A percentile compares a stretch with the other conserved stretches of the same genome.
Conservation (phyloP, 179 eudicot genomes). For the Pouteria campechiana region DNA sequence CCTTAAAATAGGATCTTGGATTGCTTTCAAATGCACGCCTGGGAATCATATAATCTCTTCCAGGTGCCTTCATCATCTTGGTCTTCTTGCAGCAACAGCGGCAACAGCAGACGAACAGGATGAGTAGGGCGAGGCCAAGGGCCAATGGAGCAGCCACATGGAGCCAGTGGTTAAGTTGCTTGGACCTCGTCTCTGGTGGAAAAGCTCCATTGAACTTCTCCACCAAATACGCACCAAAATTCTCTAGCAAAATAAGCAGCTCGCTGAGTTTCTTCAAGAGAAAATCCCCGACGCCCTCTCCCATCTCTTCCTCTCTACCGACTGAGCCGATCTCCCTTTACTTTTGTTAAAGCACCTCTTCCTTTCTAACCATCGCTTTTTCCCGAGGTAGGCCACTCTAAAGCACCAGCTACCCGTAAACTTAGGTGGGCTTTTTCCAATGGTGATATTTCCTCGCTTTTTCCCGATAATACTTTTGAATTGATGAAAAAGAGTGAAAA, state of each 20-base stretch:
- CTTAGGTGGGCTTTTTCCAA: too few species aligned
- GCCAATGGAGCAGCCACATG: slow-evolving; percentile 12
- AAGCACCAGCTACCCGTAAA: too few species aligned
- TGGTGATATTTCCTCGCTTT: too few species aligned
- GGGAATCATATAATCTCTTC: slow-evolving; percentile 9
- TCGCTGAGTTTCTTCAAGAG: slow-evolving; percentile 16
- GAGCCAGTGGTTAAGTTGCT: slow-evolving; percentile 18
- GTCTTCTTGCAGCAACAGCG: slow-evolving; percentile 1
- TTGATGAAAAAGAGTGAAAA: too few species aligned
- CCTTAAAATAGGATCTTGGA: slow-evolving; percentile 12
- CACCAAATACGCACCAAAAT: slow-evolving; percentile 8
- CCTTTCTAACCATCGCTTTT: too few species aligned
- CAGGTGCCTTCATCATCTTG: slow-evolving; percentile 30
- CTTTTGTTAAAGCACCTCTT: too few species aligned
- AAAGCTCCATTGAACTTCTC: slow-evolving; percentile 15
- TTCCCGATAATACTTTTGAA: too few species aligned
- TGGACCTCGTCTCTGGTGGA: slow-evolving; percentile 16
- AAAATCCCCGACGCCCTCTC: slow-evolving; percentile 7
- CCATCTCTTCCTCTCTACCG: slow-evolving; percentile 2
- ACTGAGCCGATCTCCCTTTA: too few species aligned
- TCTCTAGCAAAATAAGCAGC: slow-evolving; percentile 3
- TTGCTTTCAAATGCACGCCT: slow-evolving; percentile 9
- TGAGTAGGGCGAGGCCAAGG: slow-evolving; percentile 6
- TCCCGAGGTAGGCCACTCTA: too few species aligned
- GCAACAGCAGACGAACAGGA: slow-evolving; percentile 4